These are phyloP conservation scores for Avena eriantha DNA, from an alignment of 176 grass and related monocot genomes.

Conservation along the genomic window DNA sequence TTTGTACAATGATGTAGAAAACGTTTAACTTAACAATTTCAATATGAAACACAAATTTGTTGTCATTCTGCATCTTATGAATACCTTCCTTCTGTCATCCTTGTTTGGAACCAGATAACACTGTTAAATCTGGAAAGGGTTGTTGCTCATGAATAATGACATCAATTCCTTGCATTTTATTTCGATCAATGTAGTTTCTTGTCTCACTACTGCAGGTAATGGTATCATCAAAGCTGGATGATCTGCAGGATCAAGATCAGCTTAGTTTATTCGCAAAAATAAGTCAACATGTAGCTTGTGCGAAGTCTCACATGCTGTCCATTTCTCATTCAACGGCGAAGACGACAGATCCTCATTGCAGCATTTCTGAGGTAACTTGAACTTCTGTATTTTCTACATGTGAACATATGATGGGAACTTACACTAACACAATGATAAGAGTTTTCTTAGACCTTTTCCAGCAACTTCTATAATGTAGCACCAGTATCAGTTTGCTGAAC, in stretches of 20 bases:
- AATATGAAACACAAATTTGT: neutral
- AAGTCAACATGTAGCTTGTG: slow-evolving; percentile 56
- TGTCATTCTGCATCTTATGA: neutral
- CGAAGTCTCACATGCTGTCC: slow-evolving; percentile 62
- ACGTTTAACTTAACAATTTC: neutral
- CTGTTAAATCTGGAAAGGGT: neutral
- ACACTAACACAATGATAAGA: neutral
- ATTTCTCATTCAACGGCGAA: slow-evolving; percentile 49
- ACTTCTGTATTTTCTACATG: neutral
- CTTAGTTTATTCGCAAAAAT: slow-evolving; percentile 57
- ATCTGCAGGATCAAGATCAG: slow-evolving; percentile 57
- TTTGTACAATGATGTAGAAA: neutral
- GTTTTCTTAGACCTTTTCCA: neutral
- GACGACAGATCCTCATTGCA: slow-evolving; percentile 40
- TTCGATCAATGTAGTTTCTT: neutral
- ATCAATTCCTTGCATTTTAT: neutral
- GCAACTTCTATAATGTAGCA: neutral
- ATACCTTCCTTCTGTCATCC: neutral
- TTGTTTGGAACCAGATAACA: neutral
- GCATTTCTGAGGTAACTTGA: slow-evolving; percentile 65
- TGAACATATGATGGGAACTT: neutral
- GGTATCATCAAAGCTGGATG: slow-evolving; percentile 74
- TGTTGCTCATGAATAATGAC: neutral
- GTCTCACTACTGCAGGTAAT: slow-evolving; percentile 63
- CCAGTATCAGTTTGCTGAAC: neutral